Conservation (phyloP, 441 rosid genomes). For the Corymbia citriodora region DNA sequence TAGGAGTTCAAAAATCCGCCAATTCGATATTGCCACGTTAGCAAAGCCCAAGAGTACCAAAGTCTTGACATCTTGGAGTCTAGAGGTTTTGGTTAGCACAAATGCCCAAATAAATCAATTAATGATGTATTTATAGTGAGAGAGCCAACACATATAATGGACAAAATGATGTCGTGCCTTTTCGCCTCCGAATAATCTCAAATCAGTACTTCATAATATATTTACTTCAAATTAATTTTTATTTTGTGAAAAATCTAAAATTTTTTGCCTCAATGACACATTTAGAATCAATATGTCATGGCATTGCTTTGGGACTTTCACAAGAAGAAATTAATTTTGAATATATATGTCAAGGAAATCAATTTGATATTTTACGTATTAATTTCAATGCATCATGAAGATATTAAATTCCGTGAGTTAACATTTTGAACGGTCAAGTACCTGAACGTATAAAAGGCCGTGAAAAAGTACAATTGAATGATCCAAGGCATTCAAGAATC, state of each 20-base stretch:
- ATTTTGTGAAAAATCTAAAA: too few species aligned
- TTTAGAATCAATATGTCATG: fast-evolving
- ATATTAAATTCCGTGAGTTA: background rate
- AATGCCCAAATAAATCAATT: too few species aligned
- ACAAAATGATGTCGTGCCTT: background rate
- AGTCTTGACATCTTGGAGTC: background rate
- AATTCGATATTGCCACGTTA: too few species aligned
- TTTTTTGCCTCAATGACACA: fast-evolving
- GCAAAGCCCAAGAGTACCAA: background rate
- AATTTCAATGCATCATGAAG: too few species aligned
- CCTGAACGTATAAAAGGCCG: background rate
- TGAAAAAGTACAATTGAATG: background rate
- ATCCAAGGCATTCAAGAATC: background rate
- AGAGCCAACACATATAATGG: fast-evolving
- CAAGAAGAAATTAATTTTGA: too few species aligned
- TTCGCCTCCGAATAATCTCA: background rate
- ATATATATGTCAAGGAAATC: fast-evolving
- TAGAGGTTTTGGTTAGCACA: too few species aligned
- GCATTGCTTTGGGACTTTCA: fast-evolving
- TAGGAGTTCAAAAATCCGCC: background rate
- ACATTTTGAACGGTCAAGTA: background rate
- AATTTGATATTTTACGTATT: fast-evolving
- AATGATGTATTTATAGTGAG: background rate
- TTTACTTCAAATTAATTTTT: background rate
- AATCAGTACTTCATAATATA: fast-evolving